Conservation (phyloP, 2,329 filamentous ascomycete species). For the Biscogniauxia sp. region DNA sequence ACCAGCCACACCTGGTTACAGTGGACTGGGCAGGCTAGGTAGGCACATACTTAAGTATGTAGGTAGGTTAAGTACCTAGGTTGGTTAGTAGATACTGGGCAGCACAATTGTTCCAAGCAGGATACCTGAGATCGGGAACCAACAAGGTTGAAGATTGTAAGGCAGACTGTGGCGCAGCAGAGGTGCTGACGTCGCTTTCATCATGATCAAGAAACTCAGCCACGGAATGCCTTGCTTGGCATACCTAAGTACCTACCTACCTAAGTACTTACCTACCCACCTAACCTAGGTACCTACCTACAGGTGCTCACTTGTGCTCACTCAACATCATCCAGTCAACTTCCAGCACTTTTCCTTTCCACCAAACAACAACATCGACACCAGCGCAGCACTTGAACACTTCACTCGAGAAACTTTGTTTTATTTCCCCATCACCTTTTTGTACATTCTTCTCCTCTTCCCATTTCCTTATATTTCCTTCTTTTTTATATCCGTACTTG, state of each 20-base stretch:
- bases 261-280: neutral
- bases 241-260: neutral
- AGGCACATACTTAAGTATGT: too few species aligned
- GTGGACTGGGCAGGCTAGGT: too few species aligned
- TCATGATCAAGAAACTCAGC: constrained; percentile 9
- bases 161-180: constrained; percentile 7
- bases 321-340: neutral
- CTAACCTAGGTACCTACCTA: neutral
- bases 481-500: neutral
- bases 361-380: neutral
- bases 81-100: too few species aligned
- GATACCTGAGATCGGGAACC: too few species aligned
- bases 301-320: neutral
- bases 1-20: too few species aligned
- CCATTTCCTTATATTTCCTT: too few species aligned
- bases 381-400: neutral
- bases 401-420: neutral
- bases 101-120: too few species aligned
- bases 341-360: neutral
- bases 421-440: neutral
- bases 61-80: too few species aligned
- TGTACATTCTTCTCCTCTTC: neutral
- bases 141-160: too few species aligned
- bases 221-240: constrained; percentile 5
- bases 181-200: constrained; percentile 19